Base-by-base conservation (phyloP, 164 flowering plant species). In the Stephania yunnanensis region DNA sequence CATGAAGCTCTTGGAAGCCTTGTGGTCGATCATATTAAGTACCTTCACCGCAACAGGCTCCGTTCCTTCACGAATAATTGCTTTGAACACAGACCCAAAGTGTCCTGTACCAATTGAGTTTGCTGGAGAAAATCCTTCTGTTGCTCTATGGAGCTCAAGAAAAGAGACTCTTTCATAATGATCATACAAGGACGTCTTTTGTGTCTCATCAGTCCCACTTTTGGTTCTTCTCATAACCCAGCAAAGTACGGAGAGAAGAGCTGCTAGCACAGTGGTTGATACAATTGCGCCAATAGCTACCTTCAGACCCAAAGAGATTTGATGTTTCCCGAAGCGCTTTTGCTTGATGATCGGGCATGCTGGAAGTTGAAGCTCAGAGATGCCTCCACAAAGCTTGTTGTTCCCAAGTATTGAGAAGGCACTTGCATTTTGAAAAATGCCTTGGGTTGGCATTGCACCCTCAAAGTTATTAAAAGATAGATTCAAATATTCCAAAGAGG, bases 351-450 rank as follows among this genome's bases (percentile, higher is more conserved):
- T 77, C 7, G 68, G n/a, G 48, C 80, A 73, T 8, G 30, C 3
- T 8, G 64, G 80, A n/a, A 68, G 20, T 10, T 10, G 11, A 0
- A 73, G 15, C 42, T 20, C 30, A 46, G 53, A 19, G 29, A 25
- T 68, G n/a, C 73, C 79, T 12, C 80, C 80, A 46, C 73, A 78
- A 7, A 73, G 76, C 7, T 73, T 25, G 1, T 11, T 73, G n/a
- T 58, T 46, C 25, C 80, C 75, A 52, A 46, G 1, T n/a, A 76
- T 6, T 7, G 70, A 71, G 71, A 76, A 9, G 5, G 48, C 31
- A 30, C 78, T 77, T 31, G 52, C 19, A 68, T 71, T 77, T 66
- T 30, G 42, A 17, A 72, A 72, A 1, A 77, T 20, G n/a, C 74
- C 71, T 67, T 77, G 68, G 1, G 36, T 31, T 31, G 36, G 36